Percentiles rank a stretch among this genome's conserved stretches.
These are phyloP conservation scores for Fusarium humuli DNA, from an alignment of 2,329 filamentous ascomycete genomes.

Conservation along the genomic window DNA sequence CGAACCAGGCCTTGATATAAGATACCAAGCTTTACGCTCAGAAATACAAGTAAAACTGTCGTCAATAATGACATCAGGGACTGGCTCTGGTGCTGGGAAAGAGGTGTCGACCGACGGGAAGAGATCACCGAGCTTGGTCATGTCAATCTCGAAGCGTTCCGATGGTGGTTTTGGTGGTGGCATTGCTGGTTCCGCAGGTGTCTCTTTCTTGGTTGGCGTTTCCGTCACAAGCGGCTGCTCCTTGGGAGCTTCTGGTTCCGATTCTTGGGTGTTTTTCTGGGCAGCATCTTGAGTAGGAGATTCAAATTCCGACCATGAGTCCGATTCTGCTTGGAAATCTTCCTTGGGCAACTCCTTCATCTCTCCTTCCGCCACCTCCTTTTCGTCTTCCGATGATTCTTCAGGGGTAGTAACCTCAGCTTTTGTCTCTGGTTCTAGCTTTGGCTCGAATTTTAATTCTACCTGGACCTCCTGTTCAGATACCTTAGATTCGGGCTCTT, in stretches of 20 bases:
- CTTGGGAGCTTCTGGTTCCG: not conserved
- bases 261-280: not conserved
- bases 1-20: slow-evolving; percentile 70
- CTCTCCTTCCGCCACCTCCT: not conserved
- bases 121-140: slow-evolving; percentile 51
- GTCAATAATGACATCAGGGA: slow-evolving; percentile 61
- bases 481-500: not conserved
- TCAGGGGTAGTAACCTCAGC: not conserved
- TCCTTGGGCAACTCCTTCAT: not conserved
- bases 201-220: not conserved
- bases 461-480: not conserved
- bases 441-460: not conserved
- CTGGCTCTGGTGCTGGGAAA: slow-evolving; percentile 48
- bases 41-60: slow-evolving; percentile 67
- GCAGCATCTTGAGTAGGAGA: slow-evolving; percentile 19
- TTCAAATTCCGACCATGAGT: slow-evolving; percentile 40
- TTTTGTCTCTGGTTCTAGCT: not conserved
- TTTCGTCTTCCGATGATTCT: slow-evolving; percentile 1
- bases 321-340: slow-evolving; percentile 9
- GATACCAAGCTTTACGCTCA: slow-evolving; percentile 74
- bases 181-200: not conserved
- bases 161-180: slow-evolving; percentile 16
- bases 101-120: slow-evolving; percentile 45
- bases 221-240: not conserved
- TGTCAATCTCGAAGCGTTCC: slow-evolving; percentile 49